Evolutionary conservation across 331 rosid genomes (phyloP), one percentile per base, ranked within the genome.

Genomic region (Ulmus americana): DNA sequence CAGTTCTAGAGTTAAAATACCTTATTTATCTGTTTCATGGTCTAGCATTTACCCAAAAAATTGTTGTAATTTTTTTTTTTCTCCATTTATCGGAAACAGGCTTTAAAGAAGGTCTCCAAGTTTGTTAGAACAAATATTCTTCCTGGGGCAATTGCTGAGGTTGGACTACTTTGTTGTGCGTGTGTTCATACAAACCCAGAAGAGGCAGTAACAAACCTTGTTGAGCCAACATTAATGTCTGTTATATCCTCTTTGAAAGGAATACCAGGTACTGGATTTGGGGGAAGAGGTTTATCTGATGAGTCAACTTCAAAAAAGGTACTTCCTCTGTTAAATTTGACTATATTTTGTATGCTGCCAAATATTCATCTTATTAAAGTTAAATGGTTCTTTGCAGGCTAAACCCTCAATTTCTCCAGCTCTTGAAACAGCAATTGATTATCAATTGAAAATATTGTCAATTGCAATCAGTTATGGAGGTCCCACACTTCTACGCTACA

Each of bases 121-220:
- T 94, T 94, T 82, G 91, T 94, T 70, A 84, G 80, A 81, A 90
- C 99, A 76, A 90, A 94, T 80, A 94, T 90, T 77, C 99, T 94
- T 76, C 99, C 95, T 10, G 99, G 97, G 72, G 97, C 97, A 79
- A 73, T 87, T 73, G 91, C 95, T 52, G 99, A 94, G 88, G 99
- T 94, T 76, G 99, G 97, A 73, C 82, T 94, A 73, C 97, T 94
- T 70, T 94, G 95, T 81, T 94, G 97, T 71, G 95, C 99, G 47
- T 90, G 97, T 65, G 83, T 94, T 62, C 95, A 90, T 76, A 83
- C 99, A 0, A 86, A 94, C 71, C 95, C 99, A 22, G 95, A 90
- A 76, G 99, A 82, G 80, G 95, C 97, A 59, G 86, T 90, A 67
- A 66, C 81, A 53, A 86, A 85, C 55, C 86, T 92, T 71, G 74